Evolutionary conservation across 805 yeast species (phyloP), one percentile per base, ranked within the genome.

Genomic region (Jamesozyma gamospora): DNA sequence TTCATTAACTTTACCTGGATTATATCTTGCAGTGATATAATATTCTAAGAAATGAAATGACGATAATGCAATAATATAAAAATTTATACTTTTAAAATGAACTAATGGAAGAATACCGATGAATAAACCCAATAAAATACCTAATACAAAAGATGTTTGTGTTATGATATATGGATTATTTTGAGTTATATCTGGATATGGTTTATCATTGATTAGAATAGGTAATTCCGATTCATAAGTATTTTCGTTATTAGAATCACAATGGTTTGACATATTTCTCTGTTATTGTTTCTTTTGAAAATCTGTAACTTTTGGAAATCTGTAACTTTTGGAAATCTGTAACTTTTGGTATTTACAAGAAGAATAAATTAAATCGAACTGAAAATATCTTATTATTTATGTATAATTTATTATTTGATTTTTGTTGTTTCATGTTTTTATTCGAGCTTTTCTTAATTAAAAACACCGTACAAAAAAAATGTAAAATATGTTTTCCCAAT

Each of bases 21-120:
- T 87, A 62, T 69, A 86, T 37, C 66, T 63, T 0, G 95, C 87
- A 0, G 98, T 92, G 30, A 77, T 72, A 51, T 72, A 75, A 56
- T 79, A 92, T 62, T 92, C 98, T 16, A 84, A 56, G 49, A 83
- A 73, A 57, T 92, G 97, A 62, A 90, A 92, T 0, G 70, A 21
- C 3, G 80, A 58, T 9, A 83, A 55, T 1, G 72, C 56, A 10
- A 69, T 56, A 9, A 81, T 42, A 55, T 82, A 86, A 0, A 75
- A 13, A 4, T 72, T 52, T 24, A 67, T 54, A 5, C 65, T 58
- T 32, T 55, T 60, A 47, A 66, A 62, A 2, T 41, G 40, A 2
- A 58, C 37, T 10, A 46, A 40, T 4, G 62, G 55, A 2, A 63
- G 6, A 0, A 62, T 39, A 0, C 64, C 62, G 0, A 64, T 4